Evolutionary conservation across 2,329 filamentous ascomycete genomes (phyloP).

Genomic region (Sporothrix inflata): DNA sequence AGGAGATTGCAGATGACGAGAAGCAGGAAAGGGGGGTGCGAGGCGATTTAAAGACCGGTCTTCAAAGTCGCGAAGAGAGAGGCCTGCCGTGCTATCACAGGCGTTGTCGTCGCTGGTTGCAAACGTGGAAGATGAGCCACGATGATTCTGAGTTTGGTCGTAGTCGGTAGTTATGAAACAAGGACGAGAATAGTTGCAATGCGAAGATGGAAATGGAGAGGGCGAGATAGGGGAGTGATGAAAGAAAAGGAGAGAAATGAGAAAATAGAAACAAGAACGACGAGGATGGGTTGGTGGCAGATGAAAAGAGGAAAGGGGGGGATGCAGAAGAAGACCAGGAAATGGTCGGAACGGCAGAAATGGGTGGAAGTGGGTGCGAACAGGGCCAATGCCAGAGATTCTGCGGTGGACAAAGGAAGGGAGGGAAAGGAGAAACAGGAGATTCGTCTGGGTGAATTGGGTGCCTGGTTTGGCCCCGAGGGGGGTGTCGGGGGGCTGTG

Average conservation of each 20-base stretch:
- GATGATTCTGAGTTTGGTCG: background rate
- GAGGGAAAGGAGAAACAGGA: constrained; percentile 28
- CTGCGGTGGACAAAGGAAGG: constrained; percentile 11
- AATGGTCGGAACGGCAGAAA: constrained; percentile 15
- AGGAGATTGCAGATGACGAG: background rate
- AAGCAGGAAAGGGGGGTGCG: background rate
- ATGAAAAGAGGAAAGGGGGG: constrained; percentile 2
- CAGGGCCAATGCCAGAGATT: constrained; percentile 20
- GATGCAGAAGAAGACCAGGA: background rate
- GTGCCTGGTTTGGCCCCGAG: constrained; percentile 21
- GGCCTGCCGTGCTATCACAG: background rate
- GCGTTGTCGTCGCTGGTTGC: background rate
- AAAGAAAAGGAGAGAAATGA: background rate
- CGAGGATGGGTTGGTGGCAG: constrained; percentile 1
- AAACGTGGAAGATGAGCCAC: constrained; percentile 3
- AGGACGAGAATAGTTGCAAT: background rate
- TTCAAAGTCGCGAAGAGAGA: background rate
- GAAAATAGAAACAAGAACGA: constrained; percentile 20
- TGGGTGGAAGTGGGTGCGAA: constrained; percentile 11
- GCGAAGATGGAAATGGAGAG: background rate
- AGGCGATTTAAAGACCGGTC: constrained; percentile 11
- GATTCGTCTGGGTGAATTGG: constrained; percentile 25
- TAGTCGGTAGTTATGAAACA: constrained; percentile 17
- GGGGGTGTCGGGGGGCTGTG: constrained; percentile 21
- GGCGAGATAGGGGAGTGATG: background rate